These are phyloP conservation scores for Kregervanrija delftensis DNA, from an alignment of 805 yeast species.

Conservation along the genomic window DNA sequence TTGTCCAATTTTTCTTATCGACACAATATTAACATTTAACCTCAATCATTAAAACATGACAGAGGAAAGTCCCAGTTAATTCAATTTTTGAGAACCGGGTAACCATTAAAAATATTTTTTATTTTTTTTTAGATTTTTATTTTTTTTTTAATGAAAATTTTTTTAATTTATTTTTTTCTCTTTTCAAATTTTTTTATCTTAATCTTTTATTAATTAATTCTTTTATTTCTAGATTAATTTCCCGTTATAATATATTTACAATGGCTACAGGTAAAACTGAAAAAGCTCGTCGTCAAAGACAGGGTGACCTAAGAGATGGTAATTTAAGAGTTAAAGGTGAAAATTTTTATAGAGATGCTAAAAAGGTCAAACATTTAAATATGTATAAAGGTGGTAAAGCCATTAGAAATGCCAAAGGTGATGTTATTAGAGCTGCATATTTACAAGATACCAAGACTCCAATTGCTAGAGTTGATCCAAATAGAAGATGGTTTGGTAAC, in stretches of 20 bases:
- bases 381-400: constrained; percentile 95
- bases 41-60: no score
- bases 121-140: not conserved
- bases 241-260: constrained; percentile 1
- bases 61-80: no score
- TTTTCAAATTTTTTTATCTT: not conserved
- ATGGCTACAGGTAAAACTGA: constrained; percentile 97
- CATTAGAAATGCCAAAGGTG: constrained; percentile 80
- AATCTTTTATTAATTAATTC: not conserved
- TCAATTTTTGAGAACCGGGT: no score
- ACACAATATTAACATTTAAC: no score
- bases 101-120: not conserved
- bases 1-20: no score
- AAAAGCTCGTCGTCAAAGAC: constrained; percentile 76
- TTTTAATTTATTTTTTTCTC: not conserved
- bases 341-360: constrained; percentile 91
- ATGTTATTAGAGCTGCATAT: constrained; percentile 77
- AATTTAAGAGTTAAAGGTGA: constrained; percentile 94
- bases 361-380: constrained; percentile 78
- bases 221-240: not conserved
- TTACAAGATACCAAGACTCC: constrained; percentile 86
- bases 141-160: not conserved
- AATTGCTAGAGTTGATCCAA: constrained; percentile 89
- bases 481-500: constrained; percentile 96
- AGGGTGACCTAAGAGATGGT: constrained; percentile 78